phyloP scores from a whole-genome alignment of 345 rosid species.

The Moringa oleifera region DNA sequence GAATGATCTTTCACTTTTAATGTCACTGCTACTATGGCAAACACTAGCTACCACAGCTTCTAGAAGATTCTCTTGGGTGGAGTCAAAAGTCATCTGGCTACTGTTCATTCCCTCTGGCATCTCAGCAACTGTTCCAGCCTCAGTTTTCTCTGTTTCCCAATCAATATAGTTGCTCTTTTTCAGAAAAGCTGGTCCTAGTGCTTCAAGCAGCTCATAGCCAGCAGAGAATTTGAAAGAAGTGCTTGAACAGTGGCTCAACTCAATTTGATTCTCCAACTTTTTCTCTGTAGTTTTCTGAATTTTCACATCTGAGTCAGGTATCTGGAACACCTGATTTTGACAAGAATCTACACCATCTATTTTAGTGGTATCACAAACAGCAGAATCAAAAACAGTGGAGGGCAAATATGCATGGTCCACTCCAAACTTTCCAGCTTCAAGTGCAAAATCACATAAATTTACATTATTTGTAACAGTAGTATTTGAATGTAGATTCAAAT shows the following conservation, averaged over 20 bases:
- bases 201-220: slow-evolving; percentile 79
- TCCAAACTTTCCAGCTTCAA: slow-evolving; percentile 39
- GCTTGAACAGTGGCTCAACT: slow-evolving; percentile 28
- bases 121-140: slow-evolving; percentile 32
- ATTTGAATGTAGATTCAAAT: slow-evolving; percentile 24
- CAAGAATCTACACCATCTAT: slow-evolving; percentile 24
- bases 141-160: slow-evolving; percentile 43
- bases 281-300: slow-evolving; percentile 30
- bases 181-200: slow-evolving; percentile 65
- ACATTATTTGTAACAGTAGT: slow-evolving; percentile 24
- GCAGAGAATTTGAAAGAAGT: slow-evolving; percentile 49
- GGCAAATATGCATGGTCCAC: slow-evolving; percentile 24
- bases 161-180: slow-evolving; percentile 28
- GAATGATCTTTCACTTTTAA: slow-evolving; percentile 43
- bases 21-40: slow-evolving; percentile 44
- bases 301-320: slow-evolving; percentile 32
- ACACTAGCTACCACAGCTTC: slow-evolving; percentile 84
- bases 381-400: slow-evolving; percentile 30
- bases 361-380: slow-evolving; percentile 23
- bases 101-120: slow-evolving; percentile 47
- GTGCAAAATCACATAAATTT: slow-evolving; percentile 30
- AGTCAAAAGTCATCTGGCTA: slow-evolving; percentile 52
- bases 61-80: slow-evolving; percentile 69
- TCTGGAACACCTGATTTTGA: slow-evolving; percentile 23
- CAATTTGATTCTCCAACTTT: slow-evolving; percentile 27